phyloP scores from a whole-genome alignment of 1,284 basidiomycete species.

The Singerocomus inundabilis region DNA sequence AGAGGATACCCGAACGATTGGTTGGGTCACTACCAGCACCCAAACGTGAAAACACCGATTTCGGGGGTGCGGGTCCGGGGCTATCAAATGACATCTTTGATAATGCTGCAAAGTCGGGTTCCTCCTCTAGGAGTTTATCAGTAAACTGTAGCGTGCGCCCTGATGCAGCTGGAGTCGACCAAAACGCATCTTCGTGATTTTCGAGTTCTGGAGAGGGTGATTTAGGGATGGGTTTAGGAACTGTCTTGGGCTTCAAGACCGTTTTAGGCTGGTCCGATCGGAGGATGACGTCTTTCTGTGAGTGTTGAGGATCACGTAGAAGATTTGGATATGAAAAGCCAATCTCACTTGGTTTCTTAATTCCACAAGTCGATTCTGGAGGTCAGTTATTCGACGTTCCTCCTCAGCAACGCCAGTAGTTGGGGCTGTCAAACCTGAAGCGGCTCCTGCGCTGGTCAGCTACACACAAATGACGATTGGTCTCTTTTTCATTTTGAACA shows the following conservation, averaged over 20 bases:
- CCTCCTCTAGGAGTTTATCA: conserved; percentile 61
- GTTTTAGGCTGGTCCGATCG: conserved; percentile 28
- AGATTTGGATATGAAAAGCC: conserved; percentile 7
- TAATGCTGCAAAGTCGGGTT: conserved; percentile 55
- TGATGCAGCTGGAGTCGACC: conserved; percentile 56
- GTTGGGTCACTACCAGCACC: conserved; percentile 10
- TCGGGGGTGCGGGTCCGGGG: conserved; percentile 39
- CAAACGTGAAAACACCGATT: conserved; percentile 30
- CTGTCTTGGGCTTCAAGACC: conserved; percentile 12
- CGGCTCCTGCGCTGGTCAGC: conserved; percentile 33
- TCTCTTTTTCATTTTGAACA: not conserved
- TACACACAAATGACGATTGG: conserved; percentile 9
- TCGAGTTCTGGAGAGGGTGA: conserved; percentile 31
- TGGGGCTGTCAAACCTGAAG: conserved; percentile 38
- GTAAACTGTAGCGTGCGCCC: conserved; percentile 59
- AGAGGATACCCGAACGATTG: conserved; percentile 5
- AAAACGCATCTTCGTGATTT: conserved; percentile 53
- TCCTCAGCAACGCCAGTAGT: conserved; percentile 51
- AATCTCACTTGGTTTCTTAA: conserved; percentile 48
- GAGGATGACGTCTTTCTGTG: conserved; percentile 46
- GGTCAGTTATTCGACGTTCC: conserved; percentile 52
- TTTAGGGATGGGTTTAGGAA: not conserved
- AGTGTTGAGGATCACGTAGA: not conserved
- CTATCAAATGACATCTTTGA: conserved; percentile 51
- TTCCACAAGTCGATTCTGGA: conserved; percentile 52